Conservation (phyloP, 805 yeast species). For the Scheffersomyces stipitis region DNA sequence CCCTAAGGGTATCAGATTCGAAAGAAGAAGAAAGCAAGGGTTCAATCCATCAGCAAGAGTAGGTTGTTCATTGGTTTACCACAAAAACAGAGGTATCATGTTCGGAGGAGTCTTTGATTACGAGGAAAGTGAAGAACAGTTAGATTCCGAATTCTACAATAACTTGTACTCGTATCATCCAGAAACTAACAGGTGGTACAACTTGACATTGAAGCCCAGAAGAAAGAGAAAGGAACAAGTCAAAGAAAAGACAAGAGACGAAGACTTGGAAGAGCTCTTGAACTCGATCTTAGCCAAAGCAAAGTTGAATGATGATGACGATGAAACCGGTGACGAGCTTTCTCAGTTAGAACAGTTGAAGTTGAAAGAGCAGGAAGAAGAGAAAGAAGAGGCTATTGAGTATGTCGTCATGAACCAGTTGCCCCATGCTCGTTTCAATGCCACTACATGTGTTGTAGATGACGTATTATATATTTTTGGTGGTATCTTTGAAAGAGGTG, state of each 20-base stretch:
- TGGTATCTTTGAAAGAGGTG: conserved; percentile 88
- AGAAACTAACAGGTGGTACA: conserved; percentile 87
- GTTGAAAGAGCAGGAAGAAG: conserved; percentile 38
- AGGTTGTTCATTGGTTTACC: conserved; percentile 88
- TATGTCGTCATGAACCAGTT: conserved; percentile 58
- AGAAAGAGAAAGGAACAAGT: conserved; percentile 48
- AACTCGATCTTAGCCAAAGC: conserved; percentile 73
- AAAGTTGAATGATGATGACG: conserved; percentile 60
- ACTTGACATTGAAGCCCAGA: conserved; percentile 60
- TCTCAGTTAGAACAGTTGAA: conserved; percentile 37
- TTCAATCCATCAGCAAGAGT: conserved; percentile 90
- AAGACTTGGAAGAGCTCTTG: conserved; percentile 78
- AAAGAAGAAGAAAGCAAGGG: conserved; percentile 85
- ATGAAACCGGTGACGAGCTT: conserved; percentile 33
- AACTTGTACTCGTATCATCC: conserved; percentile 77
- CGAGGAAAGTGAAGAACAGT: conserved; percentile 91
- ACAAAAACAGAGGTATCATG: conserved; percentile 86
- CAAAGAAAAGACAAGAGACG: conserved; percentile 59
- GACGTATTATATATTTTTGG: conserved; percentile 84
- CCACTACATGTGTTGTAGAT: conserved; percentile 80
- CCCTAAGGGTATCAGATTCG: conserved; percentile 76
- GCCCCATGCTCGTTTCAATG: conserved; percentile 89
- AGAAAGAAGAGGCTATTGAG: conserved; percentile 43
- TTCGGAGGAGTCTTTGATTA: conserved; percentile 96
- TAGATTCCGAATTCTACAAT: conserved; percentile 83